A percentile compares a stretch with the other conserved stretches of the same genome.
Evolutionary conservation across 1,284 basidiomycete genomes (phyloP).

Genomic region (Rhodotorula mucilaginosa): DNA sequence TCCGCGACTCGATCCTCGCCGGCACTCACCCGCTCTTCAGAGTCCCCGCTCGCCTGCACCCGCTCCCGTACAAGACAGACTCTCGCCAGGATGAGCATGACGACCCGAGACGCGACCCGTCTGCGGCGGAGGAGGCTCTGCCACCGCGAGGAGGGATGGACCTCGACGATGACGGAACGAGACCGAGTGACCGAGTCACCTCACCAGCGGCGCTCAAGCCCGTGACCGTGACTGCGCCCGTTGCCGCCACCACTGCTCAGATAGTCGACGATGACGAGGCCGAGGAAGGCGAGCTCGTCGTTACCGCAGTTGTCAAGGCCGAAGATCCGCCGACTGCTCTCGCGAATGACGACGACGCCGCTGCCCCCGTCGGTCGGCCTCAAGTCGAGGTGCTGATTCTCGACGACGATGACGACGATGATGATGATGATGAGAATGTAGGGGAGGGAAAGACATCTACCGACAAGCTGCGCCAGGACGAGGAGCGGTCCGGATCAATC

Average conservation of each 20-base stretch:
- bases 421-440: not conserved
- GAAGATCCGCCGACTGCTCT: not conserved
- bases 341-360: not conserved
- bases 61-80: not conserved
- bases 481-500: not conserved
- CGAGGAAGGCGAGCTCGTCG: not conserved
- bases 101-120: not conserved
- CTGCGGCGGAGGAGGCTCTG: too few relatives aligned
- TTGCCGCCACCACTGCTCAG: too few relatives aligned
- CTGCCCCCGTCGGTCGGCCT: too few relatives aligned
- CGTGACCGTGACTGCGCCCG: too few relatives aligned
- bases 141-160: too few relatives aligned
- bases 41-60: slow-evolving; percentile 12
- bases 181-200: not conserved
- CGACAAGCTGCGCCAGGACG: not conserved
- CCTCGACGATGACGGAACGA: not conserved
- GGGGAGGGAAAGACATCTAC: not conserved
- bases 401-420: not conserved
- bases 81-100: not conserved
- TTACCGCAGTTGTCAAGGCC: not conserved
- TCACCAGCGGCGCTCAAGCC: too few relatives aligned
- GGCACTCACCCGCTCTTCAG: slow-evolving; percentile 26
- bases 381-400: not conserved
- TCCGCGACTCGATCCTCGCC: slow-evolving; percentile 19
- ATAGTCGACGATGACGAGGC: not conserved